Evolutionary conservation across 257 asterid genomes (phyloP).

Genomic region (Paulownia fortunei): DNA sequence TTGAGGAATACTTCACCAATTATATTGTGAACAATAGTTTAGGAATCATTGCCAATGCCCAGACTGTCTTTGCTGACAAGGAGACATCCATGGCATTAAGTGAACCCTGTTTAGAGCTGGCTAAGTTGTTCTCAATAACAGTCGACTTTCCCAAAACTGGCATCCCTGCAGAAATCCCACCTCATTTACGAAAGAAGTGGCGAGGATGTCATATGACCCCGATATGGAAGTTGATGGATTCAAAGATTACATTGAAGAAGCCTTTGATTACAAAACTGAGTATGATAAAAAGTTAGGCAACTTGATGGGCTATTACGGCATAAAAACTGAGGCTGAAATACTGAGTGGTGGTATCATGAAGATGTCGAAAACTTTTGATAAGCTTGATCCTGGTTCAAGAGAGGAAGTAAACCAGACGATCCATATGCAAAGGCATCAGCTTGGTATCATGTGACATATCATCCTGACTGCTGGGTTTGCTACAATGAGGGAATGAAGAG

Average conservation of each 20-base stretch:
- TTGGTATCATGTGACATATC: constrained; percentile 88
- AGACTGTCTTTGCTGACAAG: constrained; percentile 77
- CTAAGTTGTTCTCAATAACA: constrained; percentile 69
- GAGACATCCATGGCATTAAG: constrained; percentile 62
- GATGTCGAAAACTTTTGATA: constrained; percentile 71
- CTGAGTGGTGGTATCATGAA: constrained; percentile 79
- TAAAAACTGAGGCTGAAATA: constrained; percentile 84
- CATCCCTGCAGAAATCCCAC: constrained; percentile 83
- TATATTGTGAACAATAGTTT: constrained; percentile 83
- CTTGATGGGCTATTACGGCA: constrained; percentile 85
- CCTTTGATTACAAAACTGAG: constrained; percentile 59
- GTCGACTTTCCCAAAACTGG: constrained; percentile 95
- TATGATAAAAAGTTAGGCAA: constrained; percentile 86
- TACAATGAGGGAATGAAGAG: constrained; percentile 66
- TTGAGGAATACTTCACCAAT: constrained; percentile 80
- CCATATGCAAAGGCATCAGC: constrained; percentile 79
- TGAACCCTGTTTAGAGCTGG: constrained; percentile 60
- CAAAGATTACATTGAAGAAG: constrained; percentile 64
- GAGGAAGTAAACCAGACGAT: constrained; percentile 53
- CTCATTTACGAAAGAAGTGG: constrained; percentile 60
- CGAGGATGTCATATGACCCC: constrained; percentile 57
- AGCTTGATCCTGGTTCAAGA: constrained; percentile 72
- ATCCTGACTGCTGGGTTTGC: constrained; percentile 63
- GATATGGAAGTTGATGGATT: constrained; percentile 78
- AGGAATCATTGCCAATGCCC: constrained; percentile 74